Evolutionary conservation across 495 filamentous ascomycete genomes (phyloP).

Genomic region (Penicillium salamii): DNA sequence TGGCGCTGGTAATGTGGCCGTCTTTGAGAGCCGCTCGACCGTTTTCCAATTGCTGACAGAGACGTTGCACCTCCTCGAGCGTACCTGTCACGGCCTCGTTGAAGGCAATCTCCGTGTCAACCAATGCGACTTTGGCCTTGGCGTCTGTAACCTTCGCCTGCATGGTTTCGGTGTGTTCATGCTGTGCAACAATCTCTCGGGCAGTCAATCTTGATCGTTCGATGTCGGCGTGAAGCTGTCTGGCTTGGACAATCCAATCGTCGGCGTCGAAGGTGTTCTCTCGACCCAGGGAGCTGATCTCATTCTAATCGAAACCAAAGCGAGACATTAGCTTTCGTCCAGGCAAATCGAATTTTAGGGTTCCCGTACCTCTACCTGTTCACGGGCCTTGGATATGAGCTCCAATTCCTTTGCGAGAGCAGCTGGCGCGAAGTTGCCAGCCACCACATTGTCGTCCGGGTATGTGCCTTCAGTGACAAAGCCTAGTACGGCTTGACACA

Average conservation of each 20-base stretch:
- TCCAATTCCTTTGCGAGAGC: conserved; percentile 62
- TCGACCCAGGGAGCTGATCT: conserved; percentile 70
- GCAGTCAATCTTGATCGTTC: conserved; percentile 68
- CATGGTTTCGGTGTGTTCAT: conserved; percentile 61
- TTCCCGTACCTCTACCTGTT: conserved; percentile 62
- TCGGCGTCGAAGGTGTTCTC: conserved; percentile 74
- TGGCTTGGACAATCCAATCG: conserved; percentile 79
- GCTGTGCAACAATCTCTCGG: conserved; percentile 68
- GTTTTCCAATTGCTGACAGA: conserved; percentile 41
- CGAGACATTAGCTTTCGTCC: not conserved
- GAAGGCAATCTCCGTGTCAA: conserved; percentile 74
- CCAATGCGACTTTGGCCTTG: conserved; percentile 64
- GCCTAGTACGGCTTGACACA: conserved; percentile 67
- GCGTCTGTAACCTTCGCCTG: conserved; percentile 60
- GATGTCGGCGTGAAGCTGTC: conserved; percentile 79
- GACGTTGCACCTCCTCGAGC: conserved; percentile 55
- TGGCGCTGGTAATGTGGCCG: conserved; percentile 48
- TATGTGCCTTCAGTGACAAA: conserved; percentile 70
- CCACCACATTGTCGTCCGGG: conserved; percentile 70
- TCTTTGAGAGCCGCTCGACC: conserved; percentile 46
- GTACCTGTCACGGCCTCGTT: conserved; percentile 64
- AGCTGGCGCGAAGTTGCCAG: conserved; percentile 56
- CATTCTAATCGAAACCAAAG: conserved; percentile 44
- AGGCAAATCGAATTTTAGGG: not conserved
- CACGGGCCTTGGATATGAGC: conserved; percentile 61